A percentile compares a stretch with the other conserved stretches of the same genome.
Evolutionary conservation across 148 eudicot genomes (phyloP).

Genomic region (Vaccinium macrocarpon): DNA sequence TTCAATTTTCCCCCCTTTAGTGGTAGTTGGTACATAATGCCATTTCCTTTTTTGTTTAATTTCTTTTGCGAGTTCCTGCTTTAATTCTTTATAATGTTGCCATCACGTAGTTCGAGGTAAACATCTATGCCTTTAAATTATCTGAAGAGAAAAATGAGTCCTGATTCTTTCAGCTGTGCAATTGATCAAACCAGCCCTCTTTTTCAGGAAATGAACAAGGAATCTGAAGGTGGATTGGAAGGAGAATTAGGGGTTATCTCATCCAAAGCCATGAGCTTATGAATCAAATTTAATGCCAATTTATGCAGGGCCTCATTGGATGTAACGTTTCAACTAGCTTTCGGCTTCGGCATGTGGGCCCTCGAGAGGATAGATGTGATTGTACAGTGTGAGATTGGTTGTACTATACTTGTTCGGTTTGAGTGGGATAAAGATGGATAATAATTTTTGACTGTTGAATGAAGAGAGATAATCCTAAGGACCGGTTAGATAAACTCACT

Average conservation of each 20-base stretch:
- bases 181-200: neutral
- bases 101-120: neutral
- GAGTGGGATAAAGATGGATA: neutral
- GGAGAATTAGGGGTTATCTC: conserved; percentile 25
- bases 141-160: neutral
- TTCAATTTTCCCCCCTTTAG: neutral
- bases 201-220: conserved; percentile 16
- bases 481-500: no score
- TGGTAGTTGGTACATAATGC: neutral
- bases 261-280: conserved; percentile 29
- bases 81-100: neutral
- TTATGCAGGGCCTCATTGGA: neutral
- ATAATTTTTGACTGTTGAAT: neutral
- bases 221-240: conserved; percentile 17
- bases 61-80: neutral
- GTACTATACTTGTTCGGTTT: neutral
- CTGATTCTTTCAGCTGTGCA: neutral
- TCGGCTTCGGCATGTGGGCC: neutral
- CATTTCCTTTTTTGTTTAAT: neutral
- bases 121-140: neutral
- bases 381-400: neutral
- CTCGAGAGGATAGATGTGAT: neutral
- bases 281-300: neutral
- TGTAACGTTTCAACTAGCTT: neutral
- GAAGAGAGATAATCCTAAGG: no score